Percentiles rank a stretch among this genome's conserved stretches.
phyloP scores from a whole-genome alignment of 495 filamentous ascomycete genomes.

The Podospora tetraspora region DNA sequence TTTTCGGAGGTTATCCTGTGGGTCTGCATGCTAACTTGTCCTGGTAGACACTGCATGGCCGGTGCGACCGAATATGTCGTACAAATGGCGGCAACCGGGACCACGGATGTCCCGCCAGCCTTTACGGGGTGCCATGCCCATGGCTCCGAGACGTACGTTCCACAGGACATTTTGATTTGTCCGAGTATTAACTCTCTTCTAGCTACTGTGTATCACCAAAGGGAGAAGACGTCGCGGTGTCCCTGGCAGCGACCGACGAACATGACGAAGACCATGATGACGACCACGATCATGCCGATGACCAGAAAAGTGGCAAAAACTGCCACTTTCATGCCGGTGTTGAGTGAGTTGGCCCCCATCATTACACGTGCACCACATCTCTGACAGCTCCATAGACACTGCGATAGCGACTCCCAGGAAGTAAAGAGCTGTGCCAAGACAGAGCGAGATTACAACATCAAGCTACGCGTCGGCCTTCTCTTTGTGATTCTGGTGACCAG shows the following conservation, averaged over 20 bases:
- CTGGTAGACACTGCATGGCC: constrained; percentile 16
- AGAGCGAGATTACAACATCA: constrained; percentile 54
- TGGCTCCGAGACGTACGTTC: constrained; percentile 10
- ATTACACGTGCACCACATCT: background rate
- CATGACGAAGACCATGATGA: constrained; percentile 14
- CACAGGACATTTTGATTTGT: background rate
- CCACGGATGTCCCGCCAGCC: constrained; percentile 14
- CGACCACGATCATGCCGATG: constrained; percentile 12
- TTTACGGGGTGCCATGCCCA: constrained; percentile 13
- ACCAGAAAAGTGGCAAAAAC: constrained; percentile 25
- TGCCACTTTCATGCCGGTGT: constrained; percentile 66
- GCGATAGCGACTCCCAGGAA: constrained; percentile 28
- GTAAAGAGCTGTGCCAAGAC: constrained; percentile 36
- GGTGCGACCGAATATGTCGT: constrained; percentile 14
- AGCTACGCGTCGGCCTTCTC: constrained; percentile 53
- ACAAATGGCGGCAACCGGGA: constrained; percentile 12
- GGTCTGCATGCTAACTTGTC: constrained; percentile 5
- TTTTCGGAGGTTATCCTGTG: background rate
- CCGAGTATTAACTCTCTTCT: constrained; percentile 4
- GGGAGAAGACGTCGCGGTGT: constrained; percentile 30
- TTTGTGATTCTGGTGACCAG: constrained; percentile 45
- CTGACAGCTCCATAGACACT: constrained; percentile 36
- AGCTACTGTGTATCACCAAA: constrained; percentile 40
- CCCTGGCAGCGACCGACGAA: constrained; percentile 8
- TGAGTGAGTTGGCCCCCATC: constrained; percentile 39